These are phyloP conservation scores for Magnusiomyces ingens DNA, from an alignment of 1,139 yeast genomes.

Conservation along the genomic window DNA sequence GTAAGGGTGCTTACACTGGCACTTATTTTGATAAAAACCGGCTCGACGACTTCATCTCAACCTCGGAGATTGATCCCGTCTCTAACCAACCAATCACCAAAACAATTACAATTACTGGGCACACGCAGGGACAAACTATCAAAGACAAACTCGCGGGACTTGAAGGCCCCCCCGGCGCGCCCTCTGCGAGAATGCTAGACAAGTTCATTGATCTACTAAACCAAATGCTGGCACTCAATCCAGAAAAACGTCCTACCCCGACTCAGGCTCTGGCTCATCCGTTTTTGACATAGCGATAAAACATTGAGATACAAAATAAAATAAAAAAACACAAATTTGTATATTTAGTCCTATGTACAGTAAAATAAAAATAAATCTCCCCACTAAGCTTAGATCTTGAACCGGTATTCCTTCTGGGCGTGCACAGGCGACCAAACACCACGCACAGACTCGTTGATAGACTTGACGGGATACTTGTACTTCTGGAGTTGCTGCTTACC, in stretches of 20 bases:
- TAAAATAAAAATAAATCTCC: background rate
- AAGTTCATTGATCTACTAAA: slow-evolving; percentile 50
- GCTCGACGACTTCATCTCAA: slow-evolving; percentile 16
- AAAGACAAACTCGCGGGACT: slow-evolving; percentile 17
- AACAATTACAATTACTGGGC: slow-evolving; percentile 19
- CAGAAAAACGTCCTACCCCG: slow-evolving; percentile 62
- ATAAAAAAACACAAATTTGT: background rate
- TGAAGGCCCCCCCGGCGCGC: slow-evolving; percentile 11
- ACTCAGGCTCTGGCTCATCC: slow-evolving; percentile 66
- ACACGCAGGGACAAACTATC: slow-evolving; percentile 19
- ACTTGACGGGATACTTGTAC: slow-evolving; percentile 67
- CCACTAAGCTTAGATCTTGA: slow-evolving; percentile 44
- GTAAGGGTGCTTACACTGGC: slow-evolving; percentile 26
- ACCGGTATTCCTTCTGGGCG: slow-evolving; percentile 59
- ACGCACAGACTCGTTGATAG: slow-evolving; percentile 78
- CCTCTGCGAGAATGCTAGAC: slow-evolving; percentile 15
- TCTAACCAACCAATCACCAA: slow-evolving; percentile 24
- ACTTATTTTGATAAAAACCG: slow-evolving; percentile 29
- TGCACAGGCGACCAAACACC: slow-evolving; percentile 98
- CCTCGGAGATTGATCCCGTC: slow-evolving; percentile 20
- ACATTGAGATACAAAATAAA: background rate
- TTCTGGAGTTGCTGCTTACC: slow-evolving; percentile 50
- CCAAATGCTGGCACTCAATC: slow-evolving; percentile 69
- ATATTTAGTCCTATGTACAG: background rate
- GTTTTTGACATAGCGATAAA: slow-evolving; percentile 29